phyloP scores from a whole-genome alignment of 2,329 filamentous ascomycete species.

The Arthroderma sp. region DNA sequence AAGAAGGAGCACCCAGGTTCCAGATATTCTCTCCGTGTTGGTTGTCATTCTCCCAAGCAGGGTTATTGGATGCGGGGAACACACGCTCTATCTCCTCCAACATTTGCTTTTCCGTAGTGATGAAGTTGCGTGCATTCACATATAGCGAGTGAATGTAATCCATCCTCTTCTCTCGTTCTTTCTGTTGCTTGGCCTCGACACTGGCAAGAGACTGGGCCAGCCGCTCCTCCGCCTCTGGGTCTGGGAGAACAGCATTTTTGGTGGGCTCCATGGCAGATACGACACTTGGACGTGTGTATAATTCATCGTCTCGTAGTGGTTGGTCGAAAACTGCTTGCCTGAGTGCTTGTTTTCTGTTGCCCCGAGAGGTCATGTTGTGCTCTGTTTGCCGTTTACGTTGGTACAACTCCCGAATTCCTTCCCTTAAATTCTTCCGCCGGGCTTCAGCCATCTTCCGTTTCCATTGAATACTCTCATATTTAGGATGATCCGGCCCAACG shows the following conservation, averaged over 20 bases:
- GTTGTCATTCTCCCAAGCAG: constrained; percentile 30
- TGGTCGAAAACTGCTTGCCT: constrained; percentile 43
- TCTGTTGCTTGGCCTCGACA: constrained; percentile 31
- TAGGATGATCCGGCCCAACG: constrained; percentile 24
- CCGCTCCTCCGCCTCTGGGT: constrained; percentile 49
- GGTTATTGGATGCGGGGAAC: constrained; percentile 52
- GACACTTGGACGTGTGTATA: constrained; percentile 57
- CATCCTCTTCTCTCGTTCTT: constrained; percentile 47
- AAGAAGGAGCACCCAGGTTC: constrained; percentile 36
- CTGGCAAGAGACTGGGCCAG: constrained; percentile 31
- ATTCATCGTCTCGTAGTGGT: constrained; percentile 62
- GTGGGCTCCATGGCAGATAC: constrained; percentile 37
- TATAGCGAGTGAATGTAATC: constrained; percentile 77
- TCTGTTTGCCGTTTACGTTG: constrained; percentile 43
- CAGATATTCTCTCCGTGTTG: constrained; percentile 37
- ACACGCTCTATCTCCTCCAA: constrained; percentile 57
- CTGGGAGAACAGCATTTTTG: constrained; percentile 41
- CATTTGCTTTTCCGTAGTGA: constrained; percentile 67
- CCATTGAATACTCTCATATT: constrained; percentile 46
- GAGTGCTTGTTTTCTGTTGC: constrained; percentile 36
- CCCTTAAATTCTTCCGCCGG: constrained; percentile 57
- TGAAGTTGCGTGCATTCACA: constrained; percentile 75
- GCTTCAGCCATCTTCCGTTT: constrained; percentile 59
- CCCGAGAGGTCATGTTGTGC: constrained; percentile 25
- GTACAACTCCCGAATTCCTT: constrained; percentile 59